Percentiles rank a stretch among this genome's conserved stretches.
Evolutionary conservation across 1,139 yeast genomes (phyloP).

Genomic region (Lodderomyces beijingensis): DNA sequence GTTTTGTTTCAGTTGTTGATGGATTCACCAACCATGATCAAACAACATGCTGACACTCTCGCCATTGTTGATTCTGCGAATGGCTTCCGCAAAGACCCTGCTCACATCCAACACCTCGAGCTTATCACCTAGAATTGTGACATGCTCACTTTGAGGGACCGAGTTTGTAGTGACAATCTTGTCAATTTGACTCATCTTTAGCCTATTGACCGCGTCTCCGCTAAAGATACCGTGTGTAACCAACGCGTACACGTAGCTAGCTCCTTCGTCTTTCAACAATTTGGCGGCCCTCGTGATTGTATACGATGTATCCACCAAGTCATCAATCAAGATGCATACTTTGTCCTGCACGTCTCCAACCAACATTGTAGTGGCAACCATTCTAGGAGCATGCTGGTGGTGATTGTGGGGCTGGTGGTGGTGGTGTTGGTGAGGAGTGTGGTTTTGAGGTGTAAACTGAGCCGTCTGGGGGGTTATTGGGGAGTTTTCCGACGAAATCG

Average conservation of each 20-base stretch:
- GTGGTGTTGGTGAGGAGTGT: neutral
- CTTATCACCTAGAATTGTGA: slow-evolving; percentile 52
- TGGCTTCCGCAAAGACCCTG: slow-evolving; percentile 86
- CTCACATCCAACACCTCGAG: slow-evolving; percentile 86
- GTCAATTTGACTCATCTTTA: slow-evolving; percentile 69
- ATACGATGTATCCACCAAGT: slow-evolving; percentile 88
- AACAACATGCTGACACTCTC: slow-evolving; percentile 92
- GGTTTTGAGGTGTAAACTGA: slow-evolving; percentile 9
- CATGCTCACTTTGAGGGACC: slow-evolving; percentile 73
- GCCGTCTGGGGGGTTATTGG: neutral
- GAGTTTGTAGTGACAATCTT: slow-evolving; percentile 89
- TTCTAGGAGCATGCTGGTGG: slow-evolving; percentile 13
- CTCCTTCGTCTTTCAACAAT: slow-evolving; percentile 89
- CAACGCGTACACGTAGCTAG: slow-evolving; percentile 77
- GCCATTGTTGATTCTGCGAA: slow-evolving; percentile 93
- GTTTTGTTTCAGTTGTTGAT: no score
- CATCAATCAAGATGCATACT: slow-evolving; percentile 86
- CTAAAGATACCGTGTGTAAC: slow-evolving; percentile 92
- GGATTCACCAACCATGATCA: slow-evolving; percentile 76
- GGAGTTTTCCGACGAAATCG: slow-evolving; percentile 8
- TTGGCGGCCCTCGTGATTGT: slow-evolving; percentile 92
- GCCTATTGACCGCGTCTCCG: slow-evolving; percentile 81
- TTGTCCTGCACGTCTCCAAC: slow-evolving; percentile 89
- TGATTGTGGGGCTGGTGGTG: slow-evolving; percentile 7
- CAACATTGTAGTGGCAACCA: slow-evolving; percentile 75